Conservation (phyloP, 1,139 yeast genomes). For the Suhomyces guaymorum region DNA sequence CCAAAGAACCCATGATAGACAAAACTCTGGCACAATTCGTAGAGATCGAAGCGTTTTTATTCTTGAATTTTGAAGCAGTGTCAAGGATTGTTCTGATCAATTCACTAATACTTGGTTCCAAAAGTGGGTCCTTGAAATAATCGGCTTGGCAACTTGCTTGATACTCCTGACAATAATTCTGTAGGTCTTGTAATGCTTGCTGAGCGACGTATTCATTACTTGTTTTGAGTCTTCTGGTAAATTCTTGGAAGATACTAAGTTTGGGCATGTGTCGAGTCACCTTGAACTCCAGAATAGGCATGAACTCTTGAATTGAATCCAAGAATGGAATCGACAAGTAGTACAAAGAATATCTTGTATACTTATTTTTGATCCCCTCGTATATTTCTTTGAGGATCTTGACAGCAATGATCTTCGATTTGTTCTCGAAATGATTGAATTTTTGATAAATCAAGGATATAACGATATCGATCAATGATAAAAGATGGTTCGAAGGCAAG, state of each 20-base stretch:
- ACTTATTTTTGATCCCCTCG: slow-evolving; percentile 33
- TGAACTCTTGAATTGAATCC: slow-evolving; percentile 18
- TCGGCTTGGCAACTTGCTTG: slow-evolving; percentile 51
- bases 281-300: slow-evolving; percentile 21
- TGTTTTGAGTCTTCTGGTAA: slow-evolving; percentile 57
- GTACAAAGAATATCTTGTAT: slow-evolving; percentile 45
- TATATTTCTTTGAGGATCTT: slow-evolving; percentile 46
- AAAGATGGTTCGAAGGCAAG: slow-evolving; percentile 53
- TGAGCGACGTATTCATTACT: slow-evolving; percentile 76
- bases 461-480: slow-evolving; percentile 47
- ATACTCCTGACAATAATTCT: slow-evolving; percentile 48
- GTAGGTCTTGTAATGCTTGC: slow-evolving; percentile 74
- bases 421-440: slow-evolving; percentile 52
- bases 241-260: slow-evolving; percentile 41
- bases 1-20: slow-evolving; percentile 78
- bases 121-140: slow-evolving; percentile 30
- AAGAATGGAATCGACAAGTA: slow-evolving; percentile 52
- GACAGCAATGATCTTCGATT: slow-evolving; percentile 49
- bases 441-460: slow-evolving; percentile 58
- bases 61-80: slow-evolving; percentile 59
- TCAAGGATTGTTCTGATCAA: slow-evolving; percentile 60
- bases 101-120: slow-evolving; percentile 38
- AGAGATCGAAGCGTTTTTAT: slow-evolving; percentile 51
- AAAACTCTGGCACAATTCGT: slow-evolving; percentile 66
- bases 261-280: slow-evolving; percentile 30